phyloP scores from a whole-genome alignment of 108 stramenopile species.

The Cylindrotheca closterium region DNA sequence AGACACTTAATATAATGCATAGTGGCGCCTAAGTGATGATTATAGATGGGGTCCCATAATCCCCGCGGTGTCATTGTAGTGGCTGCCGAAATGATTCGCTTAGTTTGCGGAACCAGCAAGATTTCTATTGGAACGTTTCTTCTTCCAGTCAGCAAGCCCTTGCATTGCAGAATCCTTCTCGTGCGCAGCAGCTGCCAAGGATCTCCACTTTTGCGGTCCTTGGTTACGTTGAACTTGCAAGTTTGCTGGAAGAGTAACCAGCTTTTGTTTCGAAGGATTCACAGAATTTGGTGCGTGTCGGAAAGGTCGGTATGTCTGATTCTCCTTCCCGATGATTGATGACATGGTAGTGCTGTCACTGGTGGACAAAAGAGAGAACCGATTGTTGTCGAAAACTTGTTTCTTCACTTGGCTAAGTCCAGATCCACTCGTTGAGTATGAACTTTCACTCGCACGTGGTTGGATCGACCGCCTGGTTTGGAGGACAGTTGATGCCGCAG shows the following conservation, averaged over 20 bases:
- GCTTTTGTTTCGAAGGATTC: slow-evolving; percentile 30
- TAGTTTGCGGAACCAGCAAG: no score
- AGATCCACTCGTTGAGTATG: slow-evolving; percentile 16
- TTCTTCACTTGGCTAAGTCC: slow-evolving; percentile 30
- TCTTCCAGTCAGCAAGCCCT: background rate
- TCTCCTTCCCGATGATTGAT: slow-evolving; percentile 27
- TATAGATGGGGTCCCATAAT: no score
- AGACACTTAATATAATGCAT: no score
- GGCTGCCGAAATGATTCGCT: no score
- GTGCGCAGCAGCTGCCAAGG: slow-evolving; percentile 53
- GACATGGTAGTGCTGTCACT: slow-evolving; percentile 39
- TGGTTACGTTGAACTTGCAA: slow-evolving; percentile 27
- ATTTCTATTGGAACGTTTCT: background rate
- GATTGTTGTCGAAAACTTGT: slow-evolving; percentile 25
- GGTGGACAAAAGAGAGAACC: slow-evolving; percentile 8
- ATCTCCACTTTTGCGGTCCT: slow-evolving; percentile 62
- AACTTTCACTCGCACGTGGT: slow-evolving; percentile 11
- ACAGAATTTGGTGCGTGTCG: slow-evolving; percentile 20
- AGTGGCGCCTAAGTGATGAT: no score
- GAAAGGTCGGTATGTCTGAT: slow-evolving; percentile 22
- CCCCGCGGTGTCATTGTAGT: no score
- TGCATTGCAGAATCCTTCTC: slow-evolving; percentile 30
- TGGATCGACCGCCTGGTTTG: slow-evolving; percentile 5
- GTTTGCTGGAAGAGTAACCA: slow-evolving; percentile 3
- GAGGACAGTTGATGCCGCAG: slow-evolving; percentile 31